Base-by-base conservation (phyloP, 2,329 filamentous ascomycete genomes). In the Phialocephala sp. region DNA sequence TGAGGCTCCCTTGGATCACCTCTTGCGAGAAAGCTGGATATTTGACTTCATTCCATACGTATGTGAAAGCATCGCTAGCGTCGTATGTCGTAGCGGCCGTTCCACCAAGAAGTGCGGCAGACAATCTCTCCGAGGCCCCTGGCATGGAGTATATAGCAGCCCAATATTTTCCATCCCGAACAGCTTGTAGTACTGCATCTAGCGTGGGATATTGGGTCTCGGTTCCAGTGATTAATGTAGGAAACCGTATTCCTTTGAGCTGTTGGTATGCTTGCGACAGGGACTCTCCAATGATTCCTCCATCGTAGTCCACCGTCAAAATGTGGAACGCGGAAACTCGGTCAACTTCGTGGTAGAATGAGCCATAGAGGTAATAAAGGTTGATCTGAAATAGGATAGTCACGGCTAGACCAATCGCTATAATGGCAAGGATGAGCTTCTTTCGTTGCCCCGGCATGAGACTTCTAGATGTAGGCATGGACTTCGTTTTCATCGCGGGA, bases 261-360 rank as follows among this genome's bases (percentile, higher is more conserved):
- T 62, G 60, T 22, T 69, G 43, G 59, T 78, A 77, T 22, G 78
- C 76, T 15, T 62, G 64, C 4, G 69, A 67, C 3, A 80, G 63
- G 1, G 77, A 71, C 12, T 72, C n/a, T n/a, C 78, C 77, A 41
- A 80, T 70, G 4, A 80, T 72, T 59, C 80, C 80, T 6, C 83
- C 84, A 72, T 90, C 87, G 68, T 89, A 88, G 72, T 89, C 85
- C 41, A 90, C 87, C 1, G 89, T 81, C 69, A 84, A 83, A 14
- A 90, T 79, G 2, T 78, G 80, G 5, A 90, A 76, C 0, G 76
- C 74, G 1, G 74, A 76, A 27, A 83, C 75, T 62, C 75, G 72
- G 8, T 67, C 56, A 1, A 41, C 57, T 4, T 71, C 67, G 9
- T 72, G 47, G 24, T 74, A 77, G 0, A 74, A 59, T 6, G 75